Conservation (phyloP, 345 rosid genomes). For the Eucalyptus polyanthemos region DNA sequence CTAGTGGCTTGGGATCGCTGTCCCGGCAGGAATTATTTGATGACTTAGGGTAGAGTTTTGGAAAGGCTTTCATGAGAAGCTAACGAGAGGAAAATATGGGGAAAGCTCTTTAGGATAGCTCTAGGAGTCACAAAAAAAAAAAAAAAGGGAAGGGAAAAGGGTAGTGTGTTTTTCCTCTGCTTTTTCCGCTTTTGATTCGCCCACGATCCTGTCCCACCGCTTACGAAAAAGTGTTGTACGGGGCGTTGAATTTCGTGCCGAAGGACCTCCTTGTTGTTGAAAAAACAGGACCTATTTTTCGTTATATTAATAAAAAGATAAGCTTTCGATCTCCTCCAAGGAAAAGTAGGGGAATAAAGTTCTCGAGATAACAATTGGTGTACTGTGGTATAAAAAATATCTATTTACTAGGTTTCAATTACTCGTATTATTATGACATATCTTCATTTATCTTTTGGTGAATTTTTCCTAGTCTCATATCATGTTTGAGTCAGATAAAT, state of each 20-base stretch:
- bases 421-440: background rate
- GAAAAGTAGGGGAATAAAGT: background rate
- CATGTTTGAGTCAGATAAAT: background rate
- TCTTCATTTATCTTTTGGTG: background rate
- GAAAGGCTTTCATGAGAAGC: background rate
- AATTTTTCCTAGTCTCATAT: background rate
- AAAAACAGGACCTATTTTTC: background rate
- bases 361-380: background rate
- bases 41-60: background rate
- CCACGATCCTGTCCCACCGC: background rate
- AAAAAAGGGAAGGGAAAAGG: background rate
- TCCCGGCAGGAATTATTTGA: background rate
- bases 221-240: background rate
- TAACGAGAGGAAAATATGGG: background rate
- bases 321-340: background rate
- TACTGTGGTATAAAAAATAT: background rate
- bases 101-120: background rate
- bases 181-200: background rate
- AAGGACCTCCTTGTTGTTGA: background rate
- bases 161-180: background rate
- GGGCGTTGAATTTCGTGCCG: background rate
- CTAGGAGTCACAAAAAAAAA: background rate
- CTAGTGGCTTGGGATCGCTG: background rate
- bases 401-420: background rate
- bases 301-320: background rate